Percentiles rank a stretch among this genome's conserved stretches.
These are phyloP conservation scores for Myrica gale DNA, from an alignment of 306 rosid genomes.

Conservation along the genomic window DNA sequence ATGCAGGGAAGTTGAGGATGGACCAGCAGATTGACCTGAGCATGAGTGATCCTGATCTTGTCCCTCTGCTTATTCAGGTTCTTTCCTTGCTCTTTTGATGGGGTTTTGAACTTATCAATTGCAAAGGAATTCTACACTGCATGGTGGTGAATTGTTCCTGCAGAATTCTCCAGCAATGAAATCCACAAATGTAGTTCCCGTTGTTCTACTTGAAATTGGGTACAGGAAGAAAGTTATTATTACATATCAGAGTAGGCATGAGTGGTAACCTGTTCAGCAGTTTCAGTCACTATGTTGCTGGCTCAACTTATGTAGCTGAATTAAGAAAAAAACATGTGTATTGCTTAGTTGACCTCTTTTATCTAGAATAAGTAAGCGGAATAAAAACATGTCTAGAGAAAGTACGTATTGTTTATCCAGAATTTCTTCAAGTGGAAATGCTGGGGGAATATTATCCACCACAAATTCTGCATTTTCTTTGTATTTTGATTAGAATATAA, in stretches of 20 bases:
- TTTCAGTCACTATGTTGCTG: not conserved
- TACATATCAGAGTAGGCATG: not conserved
- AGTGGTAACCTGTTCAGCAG: not conserved
- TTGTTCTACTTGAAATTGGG: not conserved
- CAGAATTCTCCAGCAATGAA: constrained; percentile 17
- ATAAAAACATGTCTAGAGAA: not conserved
- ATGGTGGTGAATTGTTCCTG: constrained; percentile 3
- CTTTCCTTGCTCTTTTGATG: constrained; percentile 13
- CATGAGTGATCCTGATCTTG: constrained; percentile 96
- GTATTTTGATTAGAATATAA: not conserved
- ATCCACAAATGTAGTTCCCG: not conserved
- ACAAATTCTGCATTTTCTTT: not conserved
- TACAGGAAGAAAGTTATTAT: not conserved
- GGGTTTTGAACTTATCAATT: constrained; percentile 22
- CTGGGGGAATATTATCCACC: not conserved
- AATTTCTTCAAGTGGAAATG: not conserved
- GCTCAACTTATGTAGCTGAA: not conserved
- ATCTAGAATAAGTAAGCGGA: not conserved
- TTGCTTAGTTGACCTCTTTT: not conserved
- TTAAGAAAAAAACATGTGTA: too few species aligned
- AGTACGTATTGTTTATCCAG: not conserved
- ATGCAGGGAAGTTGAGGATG: constrained; percentile 79
- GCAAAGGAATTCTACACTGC: not conserved
- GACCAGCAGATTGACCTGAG: constrained; percentile 78
- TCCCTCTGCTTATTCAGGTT: constrained; percentile 94